Evolutionary conservation across 2,329 filamentous ascomycete species (phyloP), one percentile per base, ranked within the genome.

Genomic region (Lomentospora prolificans): DNA sequence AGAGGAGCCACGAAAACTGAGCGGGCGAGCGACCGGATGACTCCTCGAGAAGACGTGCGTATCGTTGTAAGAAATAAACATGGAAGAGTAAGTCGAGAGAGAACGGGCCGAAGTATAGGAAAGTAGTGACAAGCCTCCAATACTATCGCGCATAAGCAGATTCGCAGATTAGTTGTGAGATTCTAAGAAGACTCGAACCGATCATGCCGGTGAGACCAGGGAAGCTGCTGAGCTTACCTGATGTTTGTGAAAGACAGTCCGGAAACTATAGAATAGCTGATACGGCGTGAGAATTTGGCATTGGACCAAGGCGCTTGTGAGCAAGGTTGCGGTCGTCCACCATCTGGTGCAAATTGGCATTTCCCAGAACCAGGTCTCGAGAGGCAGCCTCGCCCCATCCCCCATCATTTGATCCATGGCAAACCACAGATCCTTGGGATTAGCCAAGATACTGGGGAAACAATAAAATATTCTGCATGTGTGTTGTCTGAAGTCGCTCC

Each of bases 321-420:
- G 75, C 44, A 97, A 84, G 0, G 91, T 95, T 3, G 91, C 90
- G 24, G 90, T 91, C 22, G 94, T 97, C 94, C 94, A 99, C 86
- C 89, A 95, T 59, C 94, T 79, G 36, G 94, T 99, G 71, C 91
- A 95, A 25, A 94, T 84, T 3, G 94, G 94, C 87, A 96, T 96
- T 70, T 99, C 94, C 80, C 90, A 96, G 72, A 96, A 97, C 94
- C 94, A 99, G 63, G 92, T 87, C 72, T 97, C 94, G 6, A 99
- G 79, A 44, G 92, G 94, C 65, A 96, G 75, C 55, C 79, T 76
- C 58, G 78, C 81, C 62, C 78, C 80, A 57, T 81, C 80, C 58
- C 73, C 71, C 67, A 82, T 77, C 64, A 81, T 76, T 64, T 80
- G 78, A 61, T 82, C 79, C 79, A 82, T 82, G 59, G 19, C 31